Base-by-base conservation (phyloP, 1,284 basidiomycete species). In the Cryptococcus neoformans region DNA sequence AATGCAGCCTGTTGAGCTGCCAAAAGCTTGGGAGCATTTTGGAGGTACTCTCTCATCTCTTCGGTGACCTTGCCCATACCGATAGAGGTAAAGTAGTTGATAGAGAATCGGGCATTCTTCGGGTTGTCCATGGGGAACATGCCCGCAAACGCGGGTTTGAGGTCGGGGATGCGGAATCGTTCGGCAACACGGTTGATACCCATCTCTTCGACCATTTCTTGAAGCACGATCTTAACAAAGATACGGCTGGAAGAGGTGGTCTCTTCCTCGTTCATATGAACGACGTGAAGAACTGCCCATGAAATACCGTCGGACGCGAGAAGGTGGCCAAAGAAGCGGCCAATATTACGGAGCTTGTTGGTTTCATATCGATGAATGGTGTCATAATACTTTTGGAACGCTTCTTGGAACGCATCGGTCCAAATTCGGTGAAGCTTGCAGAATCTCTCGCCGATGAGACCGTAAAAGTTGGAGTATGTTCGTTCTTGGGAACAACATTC, bases 401-500 rank as follows among this genome's bases (percentile, higher is more conserved):
- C 90, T 60, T 87, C 79, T 72, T 98, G 92, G 73, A 92, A 91
- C 62, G 82, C 84, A 48, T 93, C 91, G 45, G 88, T 89, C 94
- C 95, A 99, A 9, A 90, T 83, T 35, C 92, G 87, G 75, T 96
- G 93, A 65, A 99, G 83, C 79, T 96, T 96, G 81, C 90, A 90
- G 80, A 99, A 93, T 10, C 95, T 87, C 78, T 99, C 95, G 53
- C 92, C 93, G 66, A 97, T 85, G 39, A 97, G 85, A 17, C 95
- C 95, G 73, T 95, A 99, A 81, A 97, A 99, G 44, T 85, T 91
- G 9, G 90, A 90, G 76, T 97, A 99, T 0, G 95, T 94, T 4
- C 95, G 88, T 75, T 99, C 95, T 81, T 99, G 95, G 2, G 95
- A 99, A 75, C 95, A 99, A 87, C 95, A 99, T 73, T 99, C 95